Evolutionary conservation across 202 grass and related monocot species (phyloP), one percentile per base, ranked within the genome.

Genomic region (Saccharum hybrid): DNA sequence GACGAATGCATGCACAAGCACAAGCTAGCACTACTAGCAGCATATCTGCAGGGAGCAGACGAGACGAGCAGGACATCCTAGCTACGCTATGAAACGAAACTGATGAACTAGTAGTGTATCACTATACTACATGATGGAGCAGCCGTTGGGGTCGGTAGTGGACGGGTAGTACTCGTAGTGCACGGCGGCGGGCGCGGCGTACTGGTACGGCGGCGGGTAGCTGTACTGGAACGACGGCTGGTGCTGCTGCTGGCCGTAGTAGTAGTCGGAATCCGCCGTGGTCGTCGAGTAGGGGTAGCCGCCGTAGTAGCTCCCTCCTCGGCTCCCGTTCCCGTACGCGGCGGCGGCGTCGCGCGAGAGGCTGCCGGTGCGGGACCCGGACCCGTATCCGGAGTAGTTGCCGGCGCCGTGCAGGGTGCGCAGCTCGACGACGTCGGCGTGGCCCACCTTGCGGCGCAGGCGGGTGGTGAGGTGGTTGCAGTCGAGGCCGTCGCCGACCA

Each of bases 401-500:
- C n/a, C 31, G 13, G 22, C 12, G 70, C 28, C 66, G 8, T 82
- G 30, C 2, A 89, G 73, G 7, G 88, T 89, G 3, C 21, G 83
- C 48, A 91, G 88, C 41, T 91, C 70, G 76, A 86, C 75, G 75
- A 86, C 71, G 38, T 85, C 75, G 62, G 86, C 88, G 63, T 38
- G 83, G 4, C 82, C 86, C 1, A 94, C 69, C 79, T 86, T 94
- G 18, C 84, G 77, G 3, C 88, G 86, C 37, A 91, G 81, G 52
- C 43, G 75, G 72, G 56, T 88, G 48, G 88, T 84, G 22, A 93
- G 86, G 46, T 81, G 18, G 68, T 83, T 90, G 72, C 85, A 86
- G 87, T 94, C 88, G 34, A 94, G 30, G 68, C 80, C 86, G 52
- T 86, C 66, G 59, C 91, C 88, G 23, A 84, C 68, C 38, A 94